Conservation (phyloP, 2,329 filamentous ascomycete species). For the Zasmidium angulare region DNA sequence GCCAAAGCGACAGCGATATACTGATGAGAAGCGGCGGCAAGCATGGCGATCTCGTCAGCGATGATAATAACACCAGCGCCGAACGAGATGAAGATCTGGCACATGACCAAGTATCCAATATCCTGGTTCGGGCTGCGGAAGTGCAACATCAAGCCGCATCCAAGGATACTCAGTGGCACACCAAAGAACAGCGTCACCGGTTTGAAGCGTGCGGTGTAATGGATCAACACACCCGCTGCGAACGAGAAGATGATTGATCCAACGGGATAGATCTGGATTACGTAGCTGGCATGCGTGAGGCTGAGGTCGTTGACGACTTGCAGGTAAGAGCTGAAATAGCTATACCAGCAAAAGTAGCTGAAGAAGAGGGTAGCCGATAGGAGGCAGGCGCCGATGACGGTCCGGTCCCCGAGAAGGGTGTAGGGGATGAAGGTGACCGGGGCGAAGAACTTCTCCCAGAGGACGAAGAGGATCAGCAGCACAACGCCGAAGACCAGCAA, state of each 20-base stretch:
- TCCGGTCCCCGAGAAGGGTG: constrained; percentile 51
- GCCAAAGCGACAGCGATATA: constrained; percentile 29
- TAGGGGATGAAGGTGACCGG: constrained; percentile 59
- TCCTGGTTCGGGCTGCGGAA: constrained; percentile 37
- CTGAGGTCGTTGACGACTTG: constrained; percentile 47
- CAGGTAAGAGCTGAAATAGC: constrained; percentile 46
- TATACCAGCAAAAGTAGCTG: constrained; percentile 43
- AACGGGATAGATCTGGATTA: constrained; percentile 33
- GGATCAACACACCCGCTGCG: constrained; percentile 47
- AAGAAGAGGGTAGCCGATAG: constrained; percentile 44
- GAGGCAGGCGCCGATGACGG: constrained; percentile 49
- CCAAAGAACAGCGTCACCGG: constrained; percentile 39
- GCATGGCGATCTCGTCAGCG: constrained; percentile 59
- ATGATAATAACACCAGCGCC: constrained; percentile 60
- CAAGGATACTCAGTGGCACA: constrained; percentile 33
- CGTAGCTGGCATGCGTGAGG: constrained; percentile 22
- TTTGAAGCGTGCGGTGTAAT: constrained; percentile 49
- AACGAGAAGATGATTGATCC: constrained; percentile 43
- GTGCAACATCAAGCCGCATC: constrained; percentile 30
- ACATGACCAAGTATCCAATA: constrained; percentile 53
- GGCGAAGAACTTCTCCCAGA: constrained; percentile 60
- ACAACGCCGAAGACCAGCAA: constrained; percentile 32
- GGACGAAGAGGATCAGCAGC: constrained; percentile 44
- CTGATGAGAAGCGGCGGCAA: constrained; percentile 47
- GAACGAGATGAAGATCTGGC: constrained; percentile 60